A percentile compares a stretch with the other conserved stretches of the same genome.
These are phyloP conservation scores for Emericellopsis atlantica DNA, from an alignment of 2,329 filamentous ascomycete genomes.

Conservation along the genomic window DNA sequence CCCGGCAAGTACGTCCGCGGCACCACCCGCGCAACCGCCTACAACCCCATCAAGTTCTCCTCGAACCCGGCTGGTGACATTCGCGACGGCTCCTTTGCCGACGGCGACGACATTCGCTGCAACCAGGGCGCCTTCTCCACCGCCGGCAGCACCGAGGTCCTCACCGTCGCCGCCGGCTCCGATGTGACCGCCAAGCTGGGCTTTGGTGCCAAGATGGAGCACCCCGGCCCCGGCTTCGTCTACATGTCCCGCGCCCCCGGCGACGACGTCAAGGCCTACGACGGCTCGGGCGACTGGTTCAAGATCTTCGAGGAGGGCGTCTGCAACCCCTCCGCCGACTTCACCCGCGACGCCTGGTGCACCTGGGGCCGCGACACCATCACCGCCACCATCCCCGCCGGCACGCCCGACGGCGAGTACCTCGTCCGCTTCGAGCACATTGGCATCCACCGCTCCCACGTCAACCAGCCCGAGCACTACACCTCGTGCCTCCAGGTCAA, in stretches of 20 bases:
- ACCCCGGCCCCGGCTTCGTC: constrained; percentile 10
- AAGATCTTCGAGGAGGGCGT: constrained; percentile 10
- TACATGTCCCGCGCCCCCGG: constrained; percentile 13
- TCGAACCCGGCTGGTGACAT: constrained; percentile 10
- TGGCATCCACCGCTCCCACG: constrained; percentile 11
- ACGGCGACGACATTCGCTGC: constrained; percentile 13
- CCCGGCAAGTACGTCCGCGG: constrained; percentile 11
- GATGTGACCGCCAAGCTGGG: constrained; percentile 9
- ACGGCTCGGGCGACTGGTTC: constrained; percentile 14
- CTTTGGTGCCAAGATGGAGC: constrained; percentile 8
- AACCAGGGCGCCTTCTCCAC: constrained; percentile 14
- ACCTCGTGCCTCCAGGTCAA: constrained; percentile 9
- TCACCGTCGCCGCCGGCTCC: constrained; percentile 10
- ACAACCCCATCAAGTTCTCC: constrained; percentile 15
- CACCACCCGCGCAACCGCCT: constrained; percentile 10
- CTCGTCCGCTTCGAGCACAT: constrained; percentile 21
- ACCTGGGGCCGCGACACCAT: constrained; percentile 10
- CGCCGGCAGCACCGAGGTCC: constrained; percentile 8
- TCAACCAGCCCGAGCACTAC: constrained; percentile 11
- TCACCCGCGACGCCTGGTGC: constrained; percentile 10
- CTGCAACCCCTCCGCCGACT: constrained; percentile 8
- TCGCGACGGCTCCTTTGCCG: constrained; percentile 8
- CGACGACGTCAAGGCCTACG: constrained; percentile 12
- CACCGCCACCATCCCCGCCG: constrained; percentile 19
- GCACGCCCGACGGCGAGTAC: constrained; percentile 22